Evolutionary conservation across 2,329 filamentous ascomycete species (phyloP).

Genomic region (Aspergillus sp.): DNA sequence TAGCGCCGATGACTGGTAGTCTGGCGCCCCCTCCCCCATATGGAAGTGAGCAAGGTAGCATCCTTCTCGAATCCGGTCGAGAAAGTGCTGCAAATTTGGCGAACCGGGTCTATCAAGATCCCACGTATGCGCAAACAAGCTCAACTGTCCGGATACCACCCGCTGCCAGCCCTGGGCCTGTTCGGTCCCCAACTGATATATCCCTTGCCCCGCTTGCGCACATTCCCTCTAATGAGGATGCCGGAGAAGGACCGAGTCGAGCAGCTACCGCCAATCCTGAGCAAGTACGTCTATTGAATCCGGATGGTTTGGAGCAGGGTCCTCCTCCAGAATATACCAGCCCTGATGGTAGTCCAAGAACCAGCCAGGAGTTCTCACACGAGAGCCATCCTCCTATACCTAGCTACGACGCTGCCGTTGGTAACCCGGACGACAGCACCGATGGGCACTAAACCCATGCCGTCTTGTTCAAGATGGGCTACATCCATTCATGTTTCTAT

Average conservation of each 20-base stretch:
- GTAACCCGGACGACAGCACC: constrained; percentile 25
- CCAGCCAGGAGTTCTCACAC: constrained; percentile 53
- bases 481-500: constrained; percentile 4
- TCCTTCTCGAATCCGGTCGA: constrained; percentile 82
- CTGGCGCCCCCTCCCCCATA: constrained; percentile 94
- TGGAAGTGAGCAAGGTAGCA: constrained; percentile 94
- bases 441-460: background rate
- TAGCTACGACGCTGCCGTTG: constrained; percentile 75
- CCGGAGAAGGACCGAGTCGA: constrained; percentile 69
- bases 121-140: constrained; percentile 73
- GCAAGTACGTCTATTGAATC: constrained; percentile 26
- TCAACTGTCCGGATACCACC: constrained; percentile 72
- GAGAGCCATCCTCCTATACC: constrained; percentile 70
- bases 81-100: constrained; percentile 49
- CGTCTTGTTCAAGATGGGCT: background rate
- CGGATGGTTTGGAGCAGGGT: constrained; percentile 28
- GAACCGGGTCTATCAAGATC: constrained; percentile 48
- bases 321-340: constrained; percentile 55
- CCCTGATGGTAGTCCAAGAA: constrained; percentile 54
- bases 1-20: constrained; percentile 93
- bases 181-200: constrained; percentile 91
- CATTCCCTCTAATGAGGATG: constrained; percentile 64
- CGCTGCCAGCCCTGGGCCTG: constrained; percentile 83
- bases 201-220: constrained; percentile 84
- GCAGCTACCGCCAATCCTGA: constrained; percentile 28